These are phyloP conservation scores for Candida boleticola DNA, from an alignment of 805 yeast genomes.

Conservation along the genomic window DNA sequence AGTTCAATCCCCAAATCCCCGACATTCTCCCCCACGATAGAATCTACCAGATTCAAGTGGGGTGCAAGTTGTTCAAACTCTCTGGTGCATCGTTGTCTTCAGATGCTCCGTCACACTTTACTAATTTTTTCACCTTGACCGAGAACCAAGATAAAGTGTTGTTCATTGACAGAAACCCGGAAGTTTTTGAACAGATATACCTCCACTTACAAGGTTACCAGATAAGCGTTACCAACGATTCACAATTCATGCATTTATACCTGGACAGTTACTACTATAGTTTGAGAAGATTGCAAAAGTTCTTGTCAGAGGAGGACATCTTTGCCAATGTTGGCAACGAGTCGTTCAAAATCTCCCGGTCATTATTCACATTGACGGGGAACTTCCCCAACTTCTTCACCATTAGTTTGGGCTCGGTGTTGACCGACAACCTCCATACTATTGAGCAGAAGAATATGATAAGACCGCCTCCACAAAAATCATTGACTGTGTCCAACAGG, in stretches of 20 bases:
- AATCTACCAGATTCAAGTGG: conserved; percentile 70
- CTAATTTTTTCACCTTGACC: conserved; percentile 55
- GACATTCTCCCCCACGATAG: conserved; percentile 62
- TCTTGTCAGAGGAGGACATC: conserved; percentile 52
- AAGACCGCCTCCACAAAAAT: conserved; percentile 78
- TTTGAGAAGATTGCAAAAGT: conserved; percentile 52
- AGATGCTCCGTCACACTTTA: conserved; percentile 87
- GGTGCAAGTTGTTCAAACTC: conserved; percentile 56
- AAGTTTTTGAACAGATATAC: conserved; percentile 62
- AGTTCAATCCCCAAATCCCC: conserved; percentile 46
- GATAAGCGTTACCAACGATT: conserved; percentile 56
- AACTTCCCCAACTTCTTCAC: conserved; percentile 78
- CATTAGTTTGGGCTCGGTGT: conserved; percentile 52
- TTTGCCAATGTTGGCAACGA: conserved; percentile 58
- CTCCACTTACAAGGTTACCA: conserved; percentile 81
- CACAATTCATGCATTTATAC: conserved; percentile 58
- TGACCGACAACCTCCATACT: conserved; percentile 41
- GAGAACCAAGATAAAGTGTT: conserved; percentile 43
- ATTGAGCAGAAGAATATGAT: conserved; percentile 46
- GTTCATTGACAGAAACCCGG: conserved; percentile 73
- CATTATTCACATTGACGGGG: conserved; percentile 56
- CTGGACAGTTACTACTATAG: conserved; percentile 73
- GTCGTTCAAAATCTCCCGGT: conserved; percentile 58
- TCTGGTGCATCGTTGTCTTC: conserved; percentile 85
- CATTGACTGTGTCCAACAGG: conserved; percentile 50